These are phyloP conservation scores for Cetraspora pellucida DNA, from an alignment of 192 early-diverging fungal genomes.

Conservation along the genomic window DNA sequence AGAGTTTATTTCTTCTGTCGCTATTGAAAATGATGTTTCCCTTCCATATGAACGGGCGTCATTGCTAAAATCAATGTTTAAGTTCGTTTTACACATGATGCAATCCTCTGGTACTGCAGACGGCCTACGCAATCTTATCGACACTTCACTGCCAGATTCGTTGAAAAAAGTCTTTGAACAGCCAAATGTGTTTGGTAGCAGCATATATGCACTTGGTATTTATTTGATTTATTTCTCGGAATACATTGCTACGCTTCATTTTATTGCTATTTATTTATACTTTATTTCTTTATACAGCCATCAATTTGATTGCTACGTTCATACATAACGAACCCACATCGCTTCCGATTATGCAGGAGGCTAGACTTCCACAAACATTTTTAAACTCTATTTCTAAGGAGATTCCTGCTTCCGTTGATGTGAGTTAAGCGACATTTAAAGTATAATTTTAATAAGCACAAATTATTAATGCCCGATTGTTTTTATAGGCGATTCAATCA, in stretches of 20 bases:
- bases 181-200: slow-evolving; percentile 76
- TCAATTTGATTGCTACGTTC: slow-evolving; percentile 92
- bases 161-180: slow-evolving; percentile 74
- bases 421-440: slow-evolving; percentile 42
- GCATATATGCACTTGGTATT: slow-evolving; percentile 79
- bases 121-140: slow-evolving; percentile 92
- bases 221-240: neutral
- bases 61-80: slow-evolving; percentile 85
- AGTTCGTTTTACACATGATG: slow-evolving; percentile 92
- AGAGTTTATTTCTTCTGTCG: slow-evolving; percentile 13
- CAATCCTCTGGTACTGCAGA: slow-evolving; percentile 90
- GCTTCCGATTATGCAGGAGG: slow-evolving; percentile 92
- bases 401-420: slow-evolving; percentile 82
- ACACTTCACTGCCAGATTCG: slow-evolving; percentile 78
- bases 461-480: neutral
- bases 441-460: neutral
- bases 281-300: slow-evolving; percentile 57
- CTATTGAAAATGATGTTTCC: slow-evolving; percentile 28
- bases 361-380: slow-evolving; percentile 82
- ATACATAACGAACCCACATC: slow-evolving; percentile 99
- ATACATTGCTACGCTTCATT: neutral
- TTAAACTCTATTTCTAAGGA: slow-evolving; percentile 67
- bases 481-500: slow-evolving; percentile 60
- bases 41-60: slow-evolving; percentile 74
- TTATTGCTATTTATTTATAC: neutral